A percentile compares a stretch with the other conserved stretches of the same genome.
Conservation (phyloP, 345 rosid species). For the Populus nigra region DNA sequence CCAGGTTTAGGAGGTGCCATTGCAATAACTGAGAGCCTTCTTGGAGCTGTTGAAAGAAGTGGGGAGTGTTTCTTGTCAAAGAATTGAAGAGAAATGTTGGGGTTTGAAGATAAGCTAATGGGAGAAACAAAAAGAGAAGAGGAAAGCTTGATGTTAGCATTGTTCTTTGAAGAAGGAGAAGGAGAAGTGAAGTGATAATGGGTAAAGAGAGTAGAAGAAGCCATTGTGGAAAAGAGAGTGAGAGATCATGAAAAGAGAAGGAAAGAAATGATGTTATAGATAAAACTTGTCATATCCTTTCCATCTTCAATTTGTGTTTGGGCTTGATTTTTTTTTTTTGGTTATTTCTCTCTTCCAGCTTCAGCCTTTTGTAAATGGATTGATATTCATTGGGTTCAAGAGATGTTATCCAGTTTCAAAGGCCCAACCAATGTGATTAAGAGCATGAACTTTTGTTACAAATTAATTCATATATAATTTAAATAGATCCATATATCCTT, state of each 20-base stretch:
- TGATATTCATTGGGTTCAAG: not conserved
- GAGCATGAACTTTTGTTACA: too few species aligned
- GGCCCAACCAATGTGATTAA: not conserved
- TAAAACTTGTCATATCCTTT: conserved; percentile 14
- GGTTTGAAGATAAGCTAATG: conserved; percentile 43
- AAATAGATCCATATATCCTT: too few species aligned
- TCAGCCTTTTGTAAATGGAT: not conserved
- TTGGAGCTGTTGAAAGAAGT: conserved; percentile 48
- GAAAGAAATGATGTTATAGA: conserved; percentile 26
- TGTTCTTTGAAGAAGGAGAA: not conserved
- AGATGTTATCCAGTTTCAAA: not conserved
- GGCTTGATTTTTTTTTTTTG: not conserved
- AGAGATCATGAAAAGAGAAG: conserved; percentile 5
- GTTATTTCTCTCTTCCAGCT: not conserved
- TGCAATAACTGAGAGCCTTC: conserved; percentile 69
- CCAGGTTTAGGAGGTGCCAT: conserved; percentile 97
- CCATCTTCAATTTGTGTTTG: not conserved
- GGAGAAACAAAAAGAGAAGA: conserved; percentile 43
- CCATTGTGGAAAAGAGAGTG: not conserved
- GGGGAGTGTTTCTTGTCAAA: conserved; percentile 40
- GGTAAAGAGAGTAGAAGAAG: conserved; percentile 12
- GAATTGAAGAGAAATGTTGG: conserved; percentile 49
- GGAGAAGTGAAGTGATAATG: not conserved
- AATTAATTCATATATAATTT: too few species aligned
- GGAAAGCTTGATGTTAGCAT: conserved; percentile 30